A percentile compares a stretch with the other conserved stretches of the same genome.
Conservation (phyloP, 2,329 filamentous ascomycete species). For the Hymenoscyphus fructigenus region DNA sequence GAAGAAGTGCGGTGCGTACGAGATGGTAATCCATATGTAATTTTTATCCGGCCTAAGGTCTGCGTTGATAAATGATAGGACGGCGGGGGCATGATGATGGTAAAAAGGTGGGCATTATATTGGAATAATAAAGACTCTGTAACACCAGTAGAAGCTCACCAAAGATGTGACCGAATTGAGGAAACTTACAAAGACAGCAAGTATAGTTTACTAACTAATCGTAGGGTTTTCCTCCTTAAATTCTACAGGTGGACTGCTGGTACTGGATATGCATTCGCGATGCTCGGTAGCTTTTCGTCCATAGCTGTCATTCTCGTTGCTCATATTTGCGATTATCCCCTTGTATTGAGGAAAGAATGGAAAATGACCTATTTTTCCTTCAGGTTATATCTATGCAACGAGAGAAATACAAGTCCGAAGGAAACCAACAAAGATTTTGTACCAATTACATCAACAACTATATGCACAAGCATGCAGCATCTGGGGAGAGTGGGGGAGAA, state of each 20-base stretch:
- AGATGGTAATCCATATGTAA: slow-evolving; percentile 37
- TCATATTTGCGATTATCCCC: not conserved
- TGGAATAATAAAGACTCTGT: slow-evolving; percentile 1
- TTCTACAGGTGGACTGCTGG: not conserved
- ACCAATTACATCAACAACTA: not conserved
- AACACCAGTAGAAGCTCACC: not conserved
- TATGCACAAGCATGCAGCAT: not conserved
- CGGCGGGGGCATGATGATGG: slow-evolving; percentile 12
- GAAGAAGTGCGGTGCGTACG: not conserved
- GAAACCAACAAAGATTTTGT: not conserved
- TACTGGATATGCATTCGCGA: not conserved
- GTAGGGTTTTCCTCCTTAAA: not conserved
- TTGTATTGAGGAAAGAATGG: no score
- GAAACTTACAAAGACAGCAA: not conserved
- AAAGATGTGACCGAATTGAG: not conserved
- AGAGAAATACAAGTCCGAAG: not conserved
- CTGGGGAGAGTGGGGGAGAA: not conserved
- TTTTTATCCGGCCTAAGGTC: slow-evolving; percentile 14
- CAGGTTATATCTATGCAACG: no score
- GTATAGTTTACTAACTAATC: not conserved
- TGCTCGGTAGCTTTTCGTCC: not conserved
- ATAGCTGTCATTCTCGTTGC: not conserved
- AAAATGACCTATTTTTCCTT: not conserved
- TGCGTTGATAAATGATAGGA: slow-evolving; percentile 15
- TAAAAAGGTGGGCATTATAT: slow-evolving; percentile 17